phyloP scores from a whole-genome alignment of 257 asterid genomes.

The Apocynum venetum region DNA sequence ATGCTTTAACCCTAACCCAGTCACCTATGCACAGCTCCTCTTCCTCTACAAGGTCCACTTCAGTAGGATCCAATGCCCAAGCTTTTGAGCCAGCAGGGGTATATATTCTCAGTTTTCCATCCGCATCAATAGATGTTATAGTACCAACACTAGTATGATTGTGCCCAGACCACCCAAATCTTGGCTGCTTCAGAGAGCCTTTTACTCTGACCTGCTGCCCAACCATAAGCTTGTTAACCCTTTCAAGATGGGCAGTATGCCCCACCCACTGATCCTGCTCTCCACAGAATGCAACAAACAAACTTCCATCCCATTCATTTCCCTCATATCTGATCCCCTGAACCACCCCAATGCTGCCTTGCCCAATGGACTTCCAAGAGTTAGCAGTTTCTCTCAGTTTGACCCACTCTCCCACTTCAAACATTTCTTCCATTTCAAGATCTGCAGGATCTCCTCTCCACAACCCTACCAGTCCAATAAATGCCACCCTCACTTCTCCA shows the following conservation, averaged over 20 bases:
- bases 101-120: slow-evolving; percentile 86
- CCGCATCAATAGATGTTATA: slow-evolving; percentile 82
- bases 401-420: slow-evolving; percentile 94
- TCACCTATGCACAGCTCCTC: slow-evolving; percentile 54
- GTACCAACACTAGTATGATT: slow-evolving; percentile 69
- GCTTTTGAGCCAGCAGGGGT: slow-evolving; percentile 84
- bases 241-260: slow-evolving; percentile 41
- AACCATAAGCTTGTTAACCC: slow-evolving; percentile 42
- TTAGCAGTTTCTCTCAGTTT: slow-evolving; percentile 44
- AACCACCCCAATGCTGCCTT: slow-evolving; percentile 85
- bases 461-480: slow-evolving; percentile 67
- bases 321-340: slow-evolving; percentile 74
- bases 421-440: slow-evolving; percentile 59
- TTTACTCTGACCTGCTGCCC: slow-evolving; percentile 75
- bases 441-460: slow-evolving; percentile 98
- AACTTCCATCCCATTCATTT: slow-evolving; percentile 59
- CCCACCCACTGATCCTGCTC: slow-evolving; percentile 91
- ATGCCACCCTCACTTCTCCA: slow-evolving; percentile 80
- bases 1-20: slow-evolving; percentile 77
- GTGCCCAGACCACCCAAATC: slow-evolving; percentile 98
- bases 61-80: slow-evolving; percentile 92
- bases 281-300: slow-evolving; percentile 78
- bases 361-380: slow-evolving; percentile 70
- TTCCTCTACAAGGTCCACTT: slow-evolving; percentile 76
- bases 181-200: slow-evolving; percentile 64